Evolutionary conservation across 345 rosid species (phyloP).

Genomic region (Gossypioides kirkii): DNA sequence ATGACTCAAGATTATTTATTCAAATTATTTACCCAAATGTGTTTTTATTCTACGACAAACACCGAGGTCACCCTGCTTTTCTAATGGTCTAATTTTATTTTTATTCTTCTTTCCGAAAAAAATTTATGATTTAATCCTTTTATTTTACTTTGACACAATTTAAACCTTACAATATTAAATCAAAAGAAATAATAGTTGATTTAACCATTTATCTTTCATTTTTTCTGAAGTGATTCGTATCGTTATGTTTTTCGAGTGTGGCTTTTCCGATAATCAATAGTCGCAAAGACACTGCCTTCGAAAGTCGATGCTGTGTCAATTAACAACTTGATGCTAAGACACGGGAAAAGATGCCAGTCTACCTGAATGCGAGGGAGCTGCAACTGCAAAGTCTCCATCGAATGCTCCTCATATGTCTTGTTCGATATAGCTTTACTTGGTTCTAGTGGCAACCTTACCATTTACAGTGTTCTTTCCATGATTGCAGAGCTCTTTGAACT

Average conservation of each 20-base stretch:
- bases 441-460: background rate
- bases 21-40: too few relatives aligned
- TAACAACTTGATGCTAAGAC: constrained; percentile 59
- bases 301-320: constrained; percentile 24
- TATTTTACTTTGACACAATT: too few relatives aligned
- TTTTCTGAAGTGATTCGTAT: background rate
- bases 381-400: constrained; percentile 98
- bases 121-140: too few relatives aligned
- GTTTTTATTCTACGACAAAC: too few relatives aligned
- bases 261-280: constrained; percentile 44
- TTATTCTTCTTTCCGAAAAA: too few relatives aligned
- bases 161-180: too few relatives aligned
- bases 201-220: too few relatives aligned
- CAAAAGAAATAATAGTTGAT: too few relatives aligned
- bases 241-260: constrained; percentile 25
- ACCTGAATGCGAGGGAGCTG: constrained; percentile 99
- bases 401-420: constrained; percentile 80
- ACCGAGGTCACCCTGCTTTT: too few relatives aligned
- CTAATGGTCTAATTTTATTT: too few relatives aligned
- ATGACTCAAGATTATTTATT: too few relatives aligned
- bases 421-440: constrained; percentile 14
- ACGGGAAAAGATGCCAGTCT: constrained; percentile 85
- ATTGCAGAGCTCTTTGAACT: constrained; percentile 93
- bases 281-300: constrained; percentile 44
- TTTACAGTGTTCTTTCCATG: constrained; percentile 10